These are phyloP conservation scores for Bruguiera parviflora DNA, from an alignment of 345 rosid genomes.

Conservation along the genomic window DNA sequence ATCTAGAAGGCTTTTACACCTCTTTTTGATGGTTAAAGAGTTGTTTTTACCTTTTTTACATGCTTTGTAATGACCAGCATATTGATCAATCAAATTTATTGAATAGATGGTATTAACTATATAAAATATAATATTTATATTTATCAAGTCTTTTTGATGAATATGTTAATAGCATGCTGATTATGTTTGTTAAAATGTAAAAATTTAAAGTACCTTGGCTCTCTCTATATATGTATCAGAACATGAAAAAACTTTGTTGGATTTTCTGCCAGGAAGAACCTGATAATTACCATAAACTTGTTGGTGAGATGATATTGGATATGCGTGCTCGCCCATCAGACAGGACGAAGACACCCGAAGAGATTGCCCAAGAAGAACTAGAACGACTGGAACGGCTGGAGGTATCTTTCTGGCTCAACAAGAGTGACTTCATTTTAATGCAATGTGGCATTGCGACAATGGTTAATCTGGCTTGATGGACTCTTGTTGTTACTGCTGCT, in stretches of 20 bases:
- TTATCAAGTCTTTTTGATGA: too few species aligned
- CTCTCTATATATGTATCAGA: too few species aligned
- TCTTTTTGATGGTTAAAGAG: neutral
- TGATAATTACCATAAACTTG: conserved; percentile 61
- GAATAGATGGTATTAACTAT: too few species aligned
- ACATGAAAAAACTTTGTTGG: neutral
- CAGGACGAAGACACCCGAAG: conserved; percentile 87
- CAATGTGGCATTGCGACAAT: neutral
- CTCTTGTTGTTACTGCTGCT: neutral
- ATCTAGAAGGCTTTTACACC: neutral
- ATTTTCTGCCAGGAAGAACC: conserved; percentile 35
- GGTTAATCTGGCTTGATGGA: neutral
- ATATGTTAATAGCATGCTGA: too few species aligned
- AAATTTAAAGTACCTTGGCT: too few species aligned
- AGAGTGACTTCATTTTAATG: neutral
- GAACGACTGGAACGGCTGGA: conserved; percentile 73
- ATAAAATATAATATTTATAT: too few species aligned
- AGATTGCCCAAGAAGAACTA: conserved; percentile 89
- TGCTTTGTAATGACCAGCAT: too few species aligned
- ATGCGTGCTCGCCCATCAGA: conserved; percentile 80
- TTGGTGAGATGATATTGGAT: conserved; percentile 55
- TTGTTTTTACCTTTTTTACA: neutral
- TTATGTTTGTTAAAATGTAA: too few species aligned
- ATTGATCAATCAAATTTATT: too few species aligned
- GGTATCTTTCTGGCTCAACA: conserved; percentile 40